Base-by-base conservation (phyloP, 306 rosid genomes). In the Prosopis cineraria region DNA sequence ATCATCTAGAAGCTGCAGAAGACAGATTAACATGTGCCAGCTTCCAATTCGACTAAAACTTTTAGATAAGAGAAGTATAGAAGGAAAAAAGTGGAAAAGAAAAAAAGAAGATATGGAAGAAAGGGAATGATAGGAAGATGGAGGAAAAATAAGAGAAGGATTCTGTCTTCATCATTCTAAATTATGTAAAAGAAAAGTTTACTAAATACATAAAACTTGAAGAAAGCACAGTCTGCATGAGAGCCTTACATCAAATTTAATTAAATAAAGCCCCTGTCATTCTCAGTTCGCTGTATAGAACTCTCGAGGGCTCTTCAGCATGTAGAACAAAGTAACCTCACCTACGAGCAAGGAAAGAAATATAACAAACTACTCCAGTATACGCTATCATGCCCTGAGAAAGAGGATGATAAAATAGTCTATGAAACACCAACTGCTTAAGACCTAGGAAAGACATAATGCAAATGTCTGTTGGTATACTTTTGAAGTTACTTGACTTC, bases 221-320 rank as follows among this genome's bases (percentile, higher is more conserved):
- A 74, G 70, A 78, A 25, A 31, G 63, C 44, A 43, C 41, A 78
- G 69, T 68, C 33, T 33, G 82, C 68, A 27, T 5, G 65, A 65
- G 64, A 72, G 65, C 68, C 40, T 72, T 67, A 82, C 86, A 80
- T 85, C 81, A 80, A 68, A 25, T 78, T 79, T 81, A 81, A 33
- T 45, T 55, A 44, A 71, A 43, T 81, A 71, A 65, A 74, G 68
- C 44, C 63, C 67, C 20, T n/a, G 19, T 70, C 78, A 41, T 39
- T 69, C 72, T 80, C 74, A 53, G 63, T 71, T 63, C 13, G 68
- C 58, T 43, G 44, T 30, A 47, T 52, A 47, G 60, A 71, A 47
- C 76, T 79, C 78, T 22, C 5, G 5, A 37, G 41, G 19, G 25
- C 43, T 33, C 68, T 31, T 22, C 48, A 20, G 7, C 44, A 20